phyloP scores from a whole-genome alignment of 768 basidiomycete genomes.

The Clitopilus passeckerianus region DNA sequence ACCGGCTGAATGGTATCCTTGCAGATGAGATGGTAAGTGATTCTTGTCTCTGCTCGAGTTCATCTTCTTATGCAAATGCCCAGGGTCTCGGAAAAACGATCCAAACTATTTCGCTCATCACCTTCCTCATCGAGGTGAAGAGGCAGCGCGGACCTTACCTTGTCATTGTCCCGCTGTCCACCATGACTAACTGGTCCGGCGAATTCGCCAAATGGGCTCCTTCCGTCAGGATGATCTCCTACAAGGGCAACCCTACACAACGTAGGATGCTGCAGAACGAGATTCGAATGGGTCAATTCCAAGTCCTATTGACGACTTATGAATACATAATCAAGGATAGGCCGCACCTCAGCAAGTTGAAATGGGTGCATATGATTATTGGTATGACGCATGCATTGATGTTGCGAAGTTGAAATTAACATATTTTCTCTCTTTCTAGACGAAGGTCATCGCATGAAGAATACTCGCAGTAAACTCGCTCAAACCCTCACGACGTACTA shows the following conservation, averaged over 20 bases:
- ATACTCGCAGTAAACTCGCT: conserved; percentile 82
- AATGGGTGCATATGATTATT: conserved; percentile 98
- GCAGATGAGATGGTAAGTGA: conserved; percentile 85
- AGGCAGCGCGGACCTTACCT: conserved; percentile 91
- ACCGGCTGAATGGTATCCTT: conserved; percentile 89
- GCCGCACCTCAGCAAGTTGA: conserved; percentile 83
- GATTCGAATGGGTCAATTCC: conserved; percentile 77
- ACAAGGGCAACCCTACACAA: conserved; percentile 88
- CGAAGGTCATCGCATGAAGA: conserved; percentile 98
- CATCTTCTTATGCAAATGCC: conserved; percentile 1
- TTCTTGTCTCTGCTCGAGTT: neutral
- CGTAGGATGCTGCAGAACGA: conserved; percentile 76
- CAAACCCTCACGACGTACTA: conserved; percentile 92
- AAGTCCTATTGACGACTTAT: conserved; percentile 91
- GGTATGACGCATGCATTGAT: conserved; percentile 42
- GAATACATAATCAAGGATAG: conserved; percentile 98
- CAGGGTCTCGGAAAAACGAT: conserved; percentile 96
- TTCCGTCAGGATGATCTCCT: conserved; percentile 68
- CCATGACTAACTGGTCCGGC: conserved; percentile 95
- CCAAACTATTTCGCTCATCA: conserved; percentile 91
- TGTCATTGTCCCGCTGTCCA: conserved; percentile 92
- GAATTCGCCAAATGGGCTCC: conserved; percentile 99
- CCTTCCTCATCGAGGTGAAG: conserved; percentile 91
- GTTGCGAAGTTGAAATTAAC: neutral
- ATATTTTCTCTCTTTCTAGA: conserved; percentile 33